Evolutionary conservation across 345 rosid species (phyloP).

Genomic region (Brassica incana): DNA sequence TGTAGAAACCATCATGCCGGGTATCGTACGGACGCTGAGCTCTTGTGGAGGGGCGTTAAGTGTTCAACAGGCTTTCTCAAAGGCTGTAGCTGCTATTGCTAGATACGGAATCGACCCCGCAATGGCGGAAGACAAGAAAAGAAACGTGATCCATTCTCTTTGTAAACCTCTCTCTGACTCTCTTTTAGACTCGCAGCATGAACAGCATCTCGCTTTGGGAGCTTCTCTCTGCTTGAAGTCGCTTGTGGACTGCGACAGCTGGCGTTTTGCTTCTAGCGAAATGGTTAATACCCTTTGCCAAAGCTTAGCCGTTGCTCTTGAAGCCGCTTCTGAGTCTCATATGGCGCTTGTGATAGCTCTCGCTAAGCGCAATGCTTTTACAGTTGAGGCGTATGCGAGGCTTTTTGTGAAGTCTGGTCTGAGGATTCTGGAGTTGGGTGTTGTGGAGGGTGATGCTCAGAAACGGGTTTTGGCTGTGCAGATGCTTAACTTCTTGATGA

Average conservation of each 20-base stretch:
- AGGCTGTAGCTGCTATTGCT: constrained; percentile 58
- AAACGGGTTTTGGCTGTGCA: constrained; percentile 59
- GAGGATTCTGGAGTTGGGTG: constrained; percentile 62
- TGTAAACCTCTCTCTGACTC: no score
- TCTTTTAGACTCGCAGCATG: no score
- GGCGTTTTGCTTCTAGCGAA: constrained; percentile 81
- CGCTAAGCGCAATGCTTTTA: constrained; percentile 77
- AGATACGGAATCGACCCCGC: no score
- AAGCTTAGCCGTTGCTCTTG: constrained; percentile 84
- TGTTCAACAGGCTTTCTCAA: constrained; percentile 97
- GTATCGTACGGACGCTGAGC: constrained; percentile 69
- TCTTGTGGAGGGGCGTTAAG: constrained; percentile 83
- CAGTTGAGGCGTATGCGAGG: constrained; percentile 92
- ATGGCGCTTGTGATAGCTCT: constrained; percentile 83
- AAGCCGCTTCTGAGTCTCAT: constrained; percentile 71
- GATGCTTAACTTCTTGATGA: background rate
- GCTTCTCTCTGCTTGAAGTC: no score
- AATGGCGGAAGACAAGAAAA: no score
- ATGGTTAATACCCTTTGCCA: constrained; percentile 88
- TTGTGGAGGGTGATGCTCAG: constrained; percentile 68
- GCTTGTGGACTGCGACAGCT: constrained; percentile 45
- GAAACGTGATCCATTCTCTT: no score
- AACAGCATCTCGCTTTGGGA: no score
- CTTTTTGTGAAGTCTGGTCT: constrained; percentile 75
- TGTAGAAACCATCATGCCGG: constrained; percentile 77